These are phyloP conservation scores for Suillus fuscotomentosus DNA, from an alignment of 768 basidiomycete species.

Conservation along the genomic window DNA sequence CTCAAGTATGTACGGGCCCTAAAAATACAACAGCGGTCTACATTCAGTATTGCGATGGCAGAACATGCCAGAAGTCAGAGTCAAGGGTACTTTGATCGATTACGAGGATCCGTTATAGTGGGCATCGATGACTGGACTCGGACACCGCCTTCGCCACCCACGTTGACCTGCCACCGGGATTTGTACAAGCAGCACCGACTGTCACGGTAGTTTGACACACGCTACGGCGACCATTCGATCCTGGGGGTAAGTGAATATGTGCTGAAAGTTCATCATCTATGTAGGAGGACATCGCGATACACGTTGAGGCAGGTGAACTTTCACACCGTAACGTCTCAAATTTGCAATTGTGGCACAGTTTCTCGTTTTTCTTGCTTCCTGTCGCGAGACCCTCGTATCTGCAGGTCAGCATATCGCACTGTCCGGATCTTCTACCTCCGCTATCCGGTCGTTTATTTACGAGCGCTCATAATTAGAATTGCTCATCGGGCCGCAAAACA, in stretches of 20 bases:
- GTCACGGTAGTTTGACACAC: not conserved
- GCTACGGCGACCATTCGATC: slow-evolving; percentile 24
- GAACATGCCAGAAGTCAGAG: not conserved
- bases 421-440: not conserved
- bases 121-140: not conserved
- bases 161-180: not conserved
- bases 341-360: not conserved
- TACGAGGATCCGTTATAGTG: not conserved
- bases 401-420: slow-evolving; percentile 30
- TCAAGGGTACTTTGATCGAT: not conserved
- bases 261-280: not conserved
- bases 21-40: not conserved
- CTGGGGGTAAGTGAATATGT: slow-evolving; percentile 37
- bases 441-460: slow-evolving; percentile 23
- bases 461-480: slow-evolving; percentile 33
- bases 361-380: slow-evolving; percentile 28
- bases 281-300: slow-evolving; percentile 35
- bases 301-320: not conserved
- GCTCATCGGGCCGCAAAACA: slow-evolving; percentile 9
- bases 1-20: not conserved
- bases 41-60: not conserved
- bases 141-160: not conserved
- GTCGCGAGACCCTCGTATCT: slow-evolving; percentile 33
- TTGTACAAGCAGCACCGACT: not conserved
- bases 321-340: slow-evolving; percentile 19